A percentile compares a stretch with the other conserved stretches of the same genome.
Evolutionary conservation across 345 rosid genomes (phyloP).

Genomic region (Litchi chinensis): DNA sequence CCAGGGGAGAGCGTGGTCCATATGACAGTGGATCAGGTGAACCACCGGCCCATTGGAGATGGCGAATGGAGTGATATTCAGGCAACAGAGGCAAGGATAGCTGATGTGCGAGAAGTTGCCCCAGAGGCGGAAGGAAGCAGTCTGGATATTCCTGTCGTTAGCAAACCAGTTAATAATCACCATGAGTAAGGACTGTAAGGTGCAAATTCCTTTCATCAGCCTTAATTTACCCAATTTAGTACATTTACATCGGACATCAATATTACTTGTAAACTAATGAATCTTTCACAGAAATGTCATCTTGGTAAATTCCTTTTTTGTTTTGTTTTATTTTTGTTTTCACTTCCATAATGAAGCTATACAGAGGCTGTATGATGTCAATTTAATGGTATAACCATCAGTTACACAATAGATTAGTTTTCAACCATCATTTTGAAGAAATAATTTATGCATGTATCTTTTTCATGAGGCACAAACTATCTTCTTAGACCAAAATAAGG

Average conservation of each 20-base stretch:
- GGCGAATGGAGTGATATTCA: constrained; percentile 88
- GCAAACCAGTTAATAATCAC: constrained; percentile 43
- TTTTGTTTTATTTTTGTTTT: neutral
- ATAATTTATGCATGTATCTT: neutral
- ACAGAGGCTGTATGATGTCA: neutral
- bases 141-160: constrained; percentile 75
- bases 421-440: neutral
- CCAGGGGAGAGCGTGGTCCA: constrained; percentile 63
- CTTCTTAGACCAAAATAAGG: too few relatives aligned
- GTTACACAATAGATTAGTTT: neutral
- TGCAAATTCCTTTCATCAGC: constrained; percentile 51
- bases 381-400: neutral
- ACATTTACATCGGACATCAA: neutral
- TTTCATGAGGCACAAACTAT: too few relatives aligned
- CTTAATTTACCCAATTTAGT: constrained; percentile 35
- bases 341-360: constrained; percentile 1
- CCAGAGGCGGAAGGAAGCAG: constrained; percentile 67
- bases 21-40: constrained; percentile 60
- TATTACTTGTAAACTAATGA: constrained; percentile 4
- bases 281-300: constrained; percentile 2
- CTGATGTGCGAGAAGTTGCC: constrained; percentile 79
- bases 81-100: constrained; percentile 78
- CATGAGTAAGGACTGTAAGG: constrained; percentile 57
- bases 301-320: neutral
- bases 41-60: constrained; percentile 59